Evolutionary conservation across 768 basidiomycete genomes (phyloP), one percentile per base, ranked within the genome.

Genomic region (Suillus americanus): DNA sequence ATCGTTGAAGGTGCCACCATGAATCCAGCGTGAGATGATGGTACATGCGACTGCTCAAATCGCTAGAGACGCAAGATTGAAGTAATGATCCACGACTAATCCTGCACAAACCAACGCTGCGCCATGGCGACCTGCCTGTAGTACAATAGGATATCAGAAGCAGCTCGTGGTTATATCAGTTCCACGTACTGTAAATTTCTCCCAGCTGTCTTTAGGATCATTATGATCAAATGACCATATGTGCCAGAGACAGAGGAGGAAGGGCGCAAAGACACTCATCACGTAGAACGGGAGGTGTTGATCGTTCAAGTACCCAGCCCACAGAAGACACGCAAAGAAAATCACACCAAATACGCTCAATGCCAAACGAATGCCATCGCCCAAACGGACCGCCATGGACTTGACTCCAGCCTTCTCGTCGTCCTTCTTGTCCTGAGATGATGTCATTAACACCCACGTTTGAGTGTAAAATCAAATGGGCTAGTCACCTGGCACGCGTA

Each of bases 401-500:
- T 86, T 85, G 48, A 92, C 86, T n/a, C 89, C 89, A 62, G 85
- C 86, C 60, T 84, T 82, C 50, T 88, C 74, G 74, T 92, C 92
- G 76, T 92, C 92, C 62, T 81, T 75, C 63, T 89, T 87, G 74
- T 94, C 92, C 79, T 92, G 85, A 72, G 89, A 91, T 20, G 90
- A 91, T 30, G 91, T 92, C 65, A 90, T 87, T 14, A 88, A 88
- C 72, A 90, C 82, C 56, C 30, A 35, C 20, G 4, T 10, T 23
- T 28, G 23, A 37, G 0, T n/a, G 30, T 0, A 23, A 7, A 16
- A 38, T 12, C 5, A 23, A 3, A 23, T 23, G 12, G 13, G 14
- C 14, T 8, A 56, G n/a, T 56, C 16, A 51, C 92, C 79, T 92
- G 85, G 71, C 90, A 91, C 14, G 90, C 91, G 71, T 94, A 93